phyloP scores from a whole-genome alignment of 2,329 filamentous ascomycete species.

The Aspergillus sp. region DNA sequence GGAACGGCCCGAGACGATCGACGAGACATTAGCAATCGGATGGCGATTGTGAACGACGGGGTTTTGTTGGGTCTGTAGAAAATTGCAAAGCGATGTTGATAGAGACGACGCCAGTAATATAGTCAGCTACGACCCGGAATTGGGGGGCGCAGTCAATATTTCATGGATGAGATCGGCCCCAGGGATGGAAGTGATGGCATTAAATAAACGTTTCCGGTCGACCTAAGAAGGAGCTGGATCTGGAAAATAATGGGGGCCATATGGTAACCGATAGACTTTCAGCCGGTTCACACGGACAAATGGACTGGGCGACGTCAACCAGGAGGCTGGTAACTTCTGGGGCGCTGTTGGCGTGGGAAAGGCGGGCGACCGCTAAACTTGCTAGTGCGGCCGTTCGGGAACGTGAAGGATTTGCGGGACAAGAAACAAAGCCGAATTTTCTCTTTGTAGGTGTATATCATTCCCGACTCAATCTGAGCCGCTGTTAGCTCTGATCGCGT shows the following conservation, averaged over 20 bases:
- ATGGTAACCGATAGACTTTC: slow-evolving; percentile 21
- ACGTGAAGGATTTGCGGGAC: slow-evolving; percentile 13
- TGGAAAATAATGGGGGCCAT: slow-evolving; percentile 7
- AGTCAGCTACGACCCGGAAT: slow-evolving; percentile 6
- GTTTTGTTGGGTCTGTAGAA: background rate
- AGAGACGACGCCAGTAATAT: background rate
- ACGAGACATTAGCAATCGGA: slow-evolving; percentile 31
- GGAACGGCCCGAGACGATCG: slow-evolving; percentile 37
- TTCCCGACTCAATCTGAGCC: background rate
- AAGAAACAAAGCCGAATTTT: background rate
- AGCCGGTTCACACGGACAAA: slow-evolving; percentile 15
- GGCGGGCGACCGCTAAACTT: slow-evolving; percentile 17
- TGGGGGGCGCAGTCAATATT: background rate
- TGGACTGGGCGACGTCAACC: slow-evolving; percentile 16
- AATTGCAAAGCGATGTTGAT: too few species aligned
- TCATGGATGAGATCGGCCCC: background rate
- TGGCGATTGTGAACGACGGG: background rate
- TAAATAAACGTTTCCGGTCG: slow-evolving; percentile 1
- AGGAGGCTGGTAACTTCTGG: slow-evolving; percentile 27
- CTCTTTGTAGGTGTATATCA: slow-evolving; percentile 4
- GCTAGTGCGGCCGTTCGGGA: slow-evolving; percentile 16
- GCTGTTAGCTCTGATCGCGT: background rate
- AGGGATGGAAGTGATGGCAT: slow-evolving; percentile 3
- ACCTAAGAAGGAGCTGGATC: background rate
- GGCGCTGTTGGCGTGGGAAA: slow-evolving; percentile 23